Base-by-base conservation (phyloP, 768 basidiomycete species). In the Cystofilobasidium ferigula region DNA sequence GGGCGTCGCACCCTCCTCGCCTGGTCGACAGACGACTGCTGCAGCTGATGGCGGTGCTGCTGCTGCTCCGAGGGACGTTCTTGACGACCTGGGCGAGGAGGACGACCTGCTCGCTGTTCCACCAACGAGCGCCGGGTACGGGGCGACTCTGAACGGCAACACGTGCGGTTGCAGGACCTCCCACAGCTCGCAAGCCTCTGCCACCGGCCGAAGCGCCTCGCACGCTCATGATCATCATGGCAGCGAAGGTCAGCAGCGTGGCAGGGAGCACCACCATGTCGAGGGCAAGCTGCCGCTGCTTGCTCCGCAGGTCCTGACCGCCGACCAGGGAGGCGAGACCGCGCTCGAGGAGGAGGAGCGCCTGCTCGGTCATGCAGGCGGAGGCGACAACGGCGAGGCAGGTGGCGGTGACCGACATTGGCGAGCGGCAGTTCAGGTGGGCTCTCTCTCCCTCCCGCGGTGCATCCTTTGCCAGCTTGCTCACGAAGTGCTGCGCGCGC, bases 331-430 rank as follows among this genome's bases (percentile, higher is more conserved):
- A 4, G 65, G 65, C 14, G 65, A 67, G 60, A 67, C 65, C 0
- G 65, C 65, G 26, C 58, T 56, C n/a, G 65, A 67, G 16, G 65
- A 67, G 61, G 65, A 67, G 45, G 65, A 67, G 59, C 34, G 65
- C 36, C 24, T 67, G 22, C 28, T 67, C 13, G 65, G 65, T 30
- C 51, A 47, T 34, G 28, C 58, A 0, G 65, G 53, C 22, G 65
- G 65, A 53, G 65, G 65, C n/a, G 65, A 67, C 53, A 7, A 34
- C 20, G 30, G 20, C 20, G 43, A 12, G 9, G 65, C 32, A 28
- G 22, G 20, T 7, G 28, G 58, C 38, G 51, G 40, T 4, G 30
- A 62, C 14, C 28, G 30, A 30, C 53, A 62, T 20, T 67, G 65
- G 65, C 56, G 57, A 42, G 22, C 8, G n/a, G 65, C 65, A 9